Evolutionary conservation across 2,329 filamentous ascomycete species (phyloP).

Genomic region (Talaromyces rugulosus): DNA sequence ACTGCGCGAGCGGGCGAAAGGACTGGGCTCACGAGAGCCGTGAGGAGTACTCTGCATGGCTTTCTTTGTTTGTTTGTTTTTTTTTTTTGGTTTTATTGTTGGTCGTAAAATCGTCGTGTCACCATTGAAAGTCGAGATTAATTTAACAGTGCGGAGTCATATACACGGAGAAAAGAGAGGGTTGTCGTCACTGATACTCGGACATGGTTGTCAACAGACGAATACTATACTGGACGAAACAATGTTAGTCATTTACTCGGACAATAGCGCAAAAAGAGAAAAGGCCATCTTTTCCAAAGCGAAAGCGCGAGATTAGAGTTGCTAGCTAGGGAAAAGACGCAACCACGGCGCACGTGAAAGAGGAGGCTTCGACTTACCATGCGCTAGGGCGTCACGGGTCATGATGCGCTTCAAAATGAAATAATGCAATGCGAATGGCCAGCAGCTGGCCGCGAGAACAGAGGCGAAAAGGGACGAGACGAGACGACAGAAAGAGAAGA

Average conservation of each 20-base stretch:
- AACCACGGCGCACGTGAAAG: not conserved
- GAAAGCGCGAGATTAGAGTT: not conserved
- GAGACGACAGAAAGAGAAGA: not conserved
- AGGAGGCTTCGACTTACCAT: not conserved
- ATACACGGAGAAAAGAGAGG: not conserved
- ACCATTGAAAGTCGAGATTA: not conserved
- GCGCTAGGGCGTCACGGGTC: not conserved
- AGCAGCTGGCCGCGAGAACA: not conserved
- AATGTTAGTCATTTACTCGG: not conserved
- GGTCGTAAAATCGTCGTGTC: not conserved
- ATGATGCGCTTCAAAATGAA: not conserved
- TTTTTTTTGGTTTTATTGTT: not conserved
- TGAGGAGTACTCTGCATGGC: slow-evolving; percentile 4
- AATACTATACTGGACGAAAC: not conserved
- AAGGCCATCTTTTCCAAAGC: not conserved
- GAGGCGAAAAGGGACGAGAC: not conserved
- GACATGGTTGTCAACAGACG: not conserved
- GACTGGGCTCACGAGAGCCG: slow-evolving; percentile 15
- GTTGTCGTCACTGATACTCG: not conserved
- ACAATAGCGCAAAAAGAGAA: not conserved
- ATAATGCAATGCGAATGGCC: not conserved
- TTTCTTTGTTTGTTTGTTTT: not conserved
- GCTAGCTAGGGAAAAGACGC: not conserved
- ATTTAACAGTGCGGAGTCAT: not conserved
- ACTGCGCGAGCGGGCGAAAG: slow-evolving; percentile 33